These are phyloP conservation scores for Boletus vermiculosoides DNA, from an alignment of 768 basidiomycete genomes.

Conservation along the genomic window DNA sequence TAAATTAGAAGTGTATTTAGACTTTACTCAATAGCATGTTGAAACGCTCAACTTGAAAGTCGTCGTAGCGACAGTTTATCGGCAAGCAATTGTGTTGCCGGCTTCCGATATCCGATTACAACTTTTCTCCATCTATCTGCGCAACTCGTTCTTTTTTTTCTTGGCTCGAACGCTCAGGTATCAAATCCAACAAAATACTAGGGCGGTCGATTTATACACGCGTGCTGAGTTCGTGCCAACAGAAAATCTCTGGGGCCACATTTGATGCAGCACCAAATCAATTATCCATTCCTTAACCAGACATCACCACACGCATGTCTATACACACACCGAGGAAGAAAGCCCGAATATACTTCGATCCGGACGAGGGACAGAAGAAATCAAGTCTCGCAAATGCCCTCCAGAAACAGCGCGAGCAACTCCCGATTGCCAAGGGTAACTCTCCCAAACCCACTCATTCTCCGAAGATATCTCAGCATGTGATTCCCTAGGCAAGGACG, in stretches of 20 bases:
- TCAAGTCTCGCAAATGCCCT: conserved; percentile 29
- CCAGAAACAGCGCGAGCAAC: conserved; percentile 63
- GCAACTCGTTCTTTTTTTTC: background rate
- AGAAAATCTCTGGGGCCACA: background rate
- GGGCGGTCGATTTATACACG: background rate
- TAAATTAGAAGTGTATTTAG: background rate
- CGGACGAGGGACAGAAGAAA: conserved; percentile 18
- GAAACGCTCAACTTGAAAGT: too few species aligned
- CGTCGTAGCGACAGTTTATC: background rate
- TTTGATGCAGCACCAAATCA: conserved; percentile 1
- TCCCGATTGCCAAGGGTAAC: conserved; percentile 78
- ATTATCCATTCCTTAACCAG: background rate
- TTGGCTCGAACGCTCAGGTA: background rate
- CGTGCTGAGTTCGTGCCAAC: background rate
- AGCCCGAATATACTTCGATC: conserved; percentile 22
- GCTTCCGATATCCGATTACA: conserved; percentile 17
- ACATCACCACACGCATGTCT: conserved; percentile 18
- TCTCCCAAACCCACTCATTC: background rate
- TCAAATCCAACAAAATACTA: background rate
- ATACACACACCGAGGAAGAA: conserved; percentile 27
- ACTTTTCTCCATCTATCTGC: conserved; percentile 3
- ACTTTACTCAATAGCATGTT: background rate
- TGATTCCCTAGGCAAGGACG: conserved; percentile 58
- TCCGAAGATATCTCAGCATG: background rate
- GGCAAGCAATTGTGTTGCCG: conserved; percentile 15